Base-by-base conservation (phyloP, 768 basidiomycete genomes). In the Termitomyces sp. region DNA sequence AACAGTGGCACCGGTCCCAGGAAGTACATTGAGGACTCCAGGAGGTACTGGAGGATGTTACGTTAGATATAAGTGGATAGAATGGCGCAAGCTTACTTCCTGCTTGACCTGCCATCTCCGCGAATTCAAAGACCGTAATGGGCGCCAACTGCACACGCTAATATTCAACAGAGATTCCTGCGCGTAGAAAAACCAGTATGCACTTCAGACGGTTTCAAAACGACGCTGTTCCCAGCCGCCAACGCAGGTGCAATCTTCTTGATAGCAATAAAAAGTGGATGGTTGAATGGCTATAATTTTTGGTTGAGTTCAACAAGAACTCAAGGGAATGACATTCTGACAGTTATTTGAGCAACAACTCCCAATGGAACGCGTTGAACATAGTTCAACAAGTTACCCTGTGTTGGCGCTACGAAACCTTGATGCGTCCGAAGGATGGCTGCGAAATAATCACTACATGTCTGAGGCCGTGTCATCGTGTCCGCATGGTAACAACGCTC, bases 181-280 rank as follows among this genome's bases (percentile, higher is more conserved):
- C 21, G 3, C 7, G 25, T 34, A 27, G 30, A 5, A 14, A 56
- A 10, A 44, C 16, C 7, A 16, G 45, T 28, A 59, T 67, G 51
- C 50, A 84, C 86, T 75, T 92, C 89, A 43, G 89, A 90, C 1
- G 90, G 88, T 63, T 92, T 93, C 19, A 92, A 84, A 49, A 93
- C 78, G 46, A 94, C 85, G 52, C 85, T 85, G 64, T 92, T 93
- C 5, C 91, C 91, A 8, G 90, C 88, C 43, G 91, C 91, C 27
- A 94, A 73, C 1, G 89, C 91, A 5, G 89, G 89, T 0, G 86
- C 89, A 54, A 94, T 87, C 71, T 94, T 94, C 76, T 94, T 94
- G 52, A 94, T 68, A 2, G 90, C 89, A 59, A 94, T 94, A 35
- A 94, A 69, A n/a, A 94, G 73, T 1, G 92, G 92, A 61, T 94